Conservation (phyloP, 768 basidiomycete genomes). For the Suillus spraguei region DNA sequence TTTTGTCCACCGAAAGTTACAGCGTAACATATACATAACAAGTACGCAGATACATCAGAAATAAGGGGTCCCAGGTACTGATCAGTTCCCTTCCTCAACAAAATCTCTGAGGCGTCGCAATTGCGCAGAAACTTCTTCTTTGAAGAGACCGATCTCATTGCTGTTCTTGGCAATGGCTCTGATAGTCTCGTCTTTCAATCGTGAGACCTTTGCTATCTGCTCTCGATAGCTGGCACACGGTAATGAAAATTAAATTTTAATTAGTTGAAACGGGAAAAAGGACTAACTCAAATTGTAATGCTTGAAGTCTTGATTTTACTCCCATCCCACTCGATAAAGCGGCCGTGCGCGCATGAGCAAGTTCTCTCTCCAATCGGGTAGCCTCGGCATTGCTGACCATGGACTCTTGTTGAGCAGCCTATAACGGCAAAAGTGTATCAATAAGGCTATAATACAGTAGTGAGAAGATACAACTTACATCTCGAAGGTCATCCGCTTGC, state of each 20-base stretch:
- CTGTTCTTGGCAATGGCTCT: slow-evolving; percentile 83
- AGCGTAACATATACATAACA: neutral
- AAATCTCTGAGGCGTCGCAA: slow-evolving; percentile 70
- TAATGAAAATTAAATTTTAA: slow-evolving; percentile 12
- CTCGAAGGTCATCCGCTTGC: slow-evolving; percentile 80
- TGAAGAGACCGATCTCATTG: slow-evolving; percentile 82
- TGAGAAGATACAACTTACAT: slow-evolving; percentile 49
- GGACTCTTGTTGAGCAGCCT: slow-evolving; percentile 82
- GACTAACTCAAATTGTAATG: slow-evolving; percentile 73
- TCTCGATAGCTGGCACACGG: slow-evolving; percentile 64
- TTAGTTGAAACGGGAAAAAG: slow-evolving; percentile 3
- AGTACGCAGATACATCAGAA: neutral
- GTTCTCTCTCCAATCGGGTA: slow-evolving; percentile 65
- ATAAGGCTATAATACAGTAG: neutral
- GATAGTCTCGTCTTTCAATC: slow-evolving; percentile 78
- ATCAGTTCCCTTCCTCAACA: slow-evolving; percentile 52
- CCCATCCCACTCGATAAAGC: slow-evolving; percentile 83
- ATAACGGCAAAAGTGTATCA: slow-evolving; percentile 9
- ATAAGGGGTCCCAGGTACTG: neutral
- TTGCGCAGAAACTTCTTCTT: slow-evolving; percentile 73
- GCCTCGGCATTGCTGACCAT: slow-evolving; percentile 67
- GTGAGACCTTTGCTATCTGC: slow-evolving; percentile 73
- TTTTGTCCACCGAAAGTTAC: neutral
- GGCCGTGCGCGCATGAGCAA: slow-evolving; percentile 73
- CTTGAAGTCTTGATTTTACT: slow-evolving; percentile 76